These are phyloP conservation scores for Drosera spatulata DNA, from an alignment of 179 eudicot genomes.

Conservation along the genomic window DNA sequence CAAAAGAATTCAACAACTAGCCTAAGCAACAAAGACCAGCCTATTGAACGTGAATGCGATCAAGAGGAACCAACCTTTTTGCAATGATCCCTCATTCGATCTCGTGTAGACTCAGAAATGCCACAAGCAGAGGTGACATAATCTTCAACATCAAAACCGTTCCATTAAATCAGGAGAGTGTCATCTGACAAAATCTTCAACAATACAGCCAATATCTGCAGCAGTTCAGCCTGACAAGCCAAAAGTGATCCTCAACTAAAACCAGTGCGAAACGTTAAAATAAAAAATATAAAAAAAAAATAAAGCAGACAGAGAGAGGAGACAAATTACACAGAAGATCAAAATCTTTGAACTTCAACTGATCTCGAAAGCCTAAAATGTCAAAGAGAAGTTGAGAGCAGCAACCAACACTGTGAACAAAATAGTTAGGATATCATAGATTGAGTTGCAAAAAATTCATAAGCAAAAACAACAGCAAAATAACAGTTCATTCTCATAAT, in stretches of 20 bases:
- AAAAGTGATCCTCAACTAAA: neutral
- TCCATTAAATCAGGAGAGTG: slow-evolving; percentile 88
- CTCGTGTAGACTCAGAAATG: slow-evolving; percentile 49
- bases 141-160: slow-evolving; percentile 26
- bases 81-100: slow-evolving; percentile 79
- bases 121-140: slow-evolving; percentile 26
- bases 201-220: slow-evolving; percentile 87
- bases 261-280: neutral
- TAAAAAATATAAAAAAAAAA: neutral
- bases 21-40: no score
- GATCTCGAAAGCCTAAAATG: slow-evolving; percentile 97
- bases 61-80: slow-evolving; percentile 49
- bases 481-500: no score
- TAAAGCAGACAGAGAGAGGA: neutral
- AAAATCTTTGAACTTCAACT: slow-evolving; percentile 8
- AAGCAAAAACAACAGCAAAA: no score
- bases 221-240: slow-evolving; percentile 47
- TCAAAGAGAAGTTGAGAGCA: slow-evolving; percentile 96
- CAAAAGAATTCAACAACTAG: no score
- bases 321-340: neutral
- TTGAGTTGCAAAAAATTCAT: no score
- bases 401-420: slow-evolving; percentile 67
- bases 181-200: slow-evolving; percentile 98
- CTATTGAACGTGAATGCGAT: no score
- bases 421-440: neutral